phyloP scores from a whole-genome alignment of 805 yeast species.

The Cyberlindnera mrakii region DNA sequence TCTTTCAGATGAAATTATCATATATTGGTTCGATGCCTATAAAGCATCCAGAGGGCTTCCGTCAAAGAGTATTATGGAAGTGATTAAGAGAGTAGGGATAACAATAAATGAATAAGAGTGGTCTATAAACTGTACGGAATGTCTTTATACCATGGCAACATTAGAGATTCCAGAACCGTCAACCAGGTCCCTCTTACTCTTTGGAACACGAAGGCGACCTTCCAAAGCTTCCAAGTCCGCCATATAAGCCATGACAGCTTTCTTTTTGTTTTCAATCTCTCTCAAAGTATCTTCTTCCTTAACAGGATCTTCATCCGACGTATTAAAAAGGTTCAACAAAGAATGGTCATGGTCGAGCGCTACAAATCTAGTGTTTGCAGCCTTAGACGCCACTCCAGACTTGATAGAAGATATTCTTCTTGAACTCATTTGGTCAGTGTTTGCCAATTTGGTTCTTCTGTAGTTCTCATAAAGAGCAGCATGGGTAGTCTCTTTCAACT shows the following conservation, averaged over 20 bases:
- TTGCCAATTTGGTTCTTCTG: conserved; percentile 57
- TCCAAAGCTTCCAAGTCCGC: conserved; percentile 16
- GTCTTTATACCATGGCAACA: not conserved
- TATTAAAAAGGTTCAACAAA: not conserved
- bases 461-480: conserved; percentile 72
- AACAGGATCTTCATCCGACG: not conserved
- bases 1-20: too few relatives aligned
- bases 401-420: conserved; percentile 23
- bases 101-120: too few relatives aligned
- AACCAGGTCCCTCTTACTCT: too few relatives aligned
- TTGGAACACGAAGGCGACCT: conserved; percentile 9
- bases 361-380: not conserved
- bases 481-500: conserved; percentile 75
- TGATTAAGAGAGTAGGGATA: too few relatives aligned
- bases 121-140: too few relatives aligned
- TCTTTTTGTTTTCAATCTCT: conserved; percentile 16
- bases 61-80: too few relatives aligned
- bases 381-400: not conserved
- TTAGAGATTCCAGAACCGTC: not conserved
- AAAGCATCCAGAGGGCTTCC: too few relatives aligned
- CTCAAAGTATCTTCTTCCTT: conserved; percentile 8
- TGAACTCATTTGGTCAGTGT: conserved; percentile 17
- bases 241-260: conserved; percentile 13
- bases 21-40: too few relatives aligned
- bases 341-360: not conserved